Conservation (phyloP, 2,329 filamentous ascomycete genomes). For the Epicoccum nigrum region DNA sequence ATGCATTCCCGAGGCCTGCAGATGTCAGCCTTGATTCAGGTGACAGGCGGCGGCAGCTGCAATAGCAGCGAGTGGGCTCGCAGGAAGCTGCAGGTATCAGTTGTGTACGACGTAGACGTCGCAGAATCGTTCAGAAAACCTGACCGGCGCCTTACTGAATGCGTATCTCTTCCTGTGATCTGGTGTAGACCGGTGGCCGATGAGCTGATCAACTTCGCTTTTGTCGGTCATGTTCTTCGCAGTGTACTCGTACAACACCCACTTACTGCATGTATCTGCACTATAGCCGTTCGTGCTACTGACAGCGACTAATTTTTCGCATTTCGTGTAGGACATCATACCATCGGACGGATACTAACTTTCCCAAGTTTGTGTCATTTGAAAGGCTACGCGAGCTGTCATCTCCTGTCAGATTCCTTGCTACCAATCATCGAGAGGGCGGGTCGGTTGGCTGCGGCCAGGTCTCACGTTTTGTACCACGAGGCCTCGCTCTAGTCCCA, state of each 20-base stretch:
- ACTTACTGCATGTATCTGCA: conserved; percentile 6
- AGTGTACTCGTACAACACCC: conserved; percentile 10
- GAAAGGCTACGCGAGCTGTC: conserved; percentile 24
- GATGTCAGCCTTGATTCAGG: background rate
- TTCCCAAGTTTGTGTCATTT: conserved; percentile 22
- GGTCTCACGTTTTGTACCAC: conserved; percentile 20
- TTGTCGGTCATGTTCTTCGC: background rate
- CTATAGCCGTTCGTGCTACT: conserved; percentile 26
- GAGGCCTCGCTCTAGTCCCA: conserved; percentile 6
- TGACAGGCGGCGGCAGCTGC: background rate
- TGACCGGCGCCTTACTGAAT: background rate
- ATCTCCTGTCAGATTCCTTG: conserved; percentile 4
- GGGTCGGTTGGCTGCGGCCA: conserved; percentile 2
- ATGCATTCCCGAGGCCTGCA: background rate
- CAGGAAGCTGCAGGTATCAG: background rate
- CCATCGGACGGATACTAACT: conserved; percentile 26
- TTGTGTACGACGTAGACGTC: background rate
- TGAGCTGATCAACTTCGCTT: background rate
- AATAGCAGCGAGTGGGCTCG: background rate
- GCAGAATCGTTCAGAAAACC: background rate
- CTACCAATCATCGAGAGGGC: conserved; percentile 6
- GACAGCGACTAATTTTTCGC: conserved; percentile 1
- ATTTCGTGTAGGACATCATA: conserved; percentile 14
- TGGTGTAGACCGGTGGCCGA: background rate
- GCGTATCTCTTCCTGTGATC: background rate